Evolutionary conservation across 192 early-diverging fungal species (phyloP), one percentile per base, ranked within the genome.

Genomic region (Dispira simplex): DNA sequence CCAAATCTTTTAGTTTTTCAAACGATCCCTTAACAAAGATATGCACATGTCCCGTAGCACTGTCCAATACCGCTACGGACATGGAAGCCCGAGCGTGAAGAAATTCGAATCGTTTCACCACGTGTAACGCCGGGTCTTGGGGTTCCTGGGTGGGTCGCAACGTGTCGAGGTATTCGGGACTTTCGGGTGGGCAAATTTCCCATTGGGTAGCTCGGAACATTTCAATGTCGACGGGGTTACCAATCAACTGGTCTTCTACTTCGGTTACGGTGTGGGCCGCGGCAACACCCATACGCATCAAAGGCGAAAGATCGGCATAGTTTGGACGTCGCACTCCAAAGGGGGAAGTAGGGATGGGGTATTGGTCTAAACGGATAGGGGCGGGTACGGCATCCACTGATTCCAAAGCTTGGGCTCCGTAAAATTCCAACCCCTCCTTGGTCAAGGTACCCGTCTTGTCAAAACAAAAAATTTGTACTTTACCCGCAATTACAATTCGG

Each of bases 401-500:
- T 27, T 57, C 43, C 8, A 73, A 52, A 9, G 72, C 44, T 46
- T 62, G 54, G 55, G 55, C 65, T 51, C 79, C 80, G 39, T 73
- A 65, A 54, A 81, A 82, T 62, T 82, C 74, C 14, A 84, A 72
- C 9, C 81, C 80, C 55, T 84, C 83, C 65, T 79, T 79, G 44
- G 83, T 84, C 46, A 84, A 64, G 23, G 83, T 84, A 23, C 82
- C 82, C 32, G 81, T 80, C 70, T 84, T 82, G 65, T 82, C 80
- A 55, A 84, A 84, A 66, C 75, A 77, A 55, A 81, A 79, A 44
- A 84, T 77, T 47, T 78, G 79, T 28, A 81, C 74, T 67, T 84
- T 84, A 44, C 79, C 82, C 11, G 75, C 72, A 67, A 84, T 69
- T 18, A 79, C 79, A 56, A 84, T 80, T 25, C 82, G 66, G 43